Evolutionary conservation across 1,284 basidiomycete species (phyloP).

Genomic region (Anthracocystis panici-leucophaei): DNA sequence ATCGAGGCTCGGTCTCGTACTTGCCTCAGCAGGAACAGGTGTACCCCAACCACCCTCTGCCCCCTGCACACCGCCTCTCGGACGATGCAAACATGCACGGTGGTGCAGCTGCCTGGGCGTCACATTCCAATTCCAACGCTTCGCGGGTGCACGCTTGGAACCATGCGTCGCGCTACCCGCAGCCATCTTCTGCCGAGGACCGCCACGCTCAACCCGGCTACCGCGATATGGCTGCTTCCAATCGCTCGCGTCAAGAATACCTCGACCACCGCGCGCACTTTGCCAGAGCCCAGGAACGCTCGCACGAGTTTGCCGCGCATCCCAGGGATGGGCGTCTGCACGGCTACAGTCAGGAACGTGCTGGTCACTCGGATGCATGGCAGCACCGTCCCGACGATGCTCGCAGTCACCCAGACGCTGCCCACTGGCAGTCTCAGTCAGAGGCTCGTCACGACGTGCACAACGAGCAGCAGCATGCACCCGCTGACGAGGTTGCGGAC

Average conservation of each 20-base stretch:
- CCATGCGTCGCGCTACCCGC: conserved; percentile 15
- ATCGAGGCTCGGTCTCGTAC: conserved; percentile 24
- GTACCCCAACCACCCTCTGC: conserved; percentile 14
- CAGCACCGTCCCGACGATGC: conserved; percentile 11
- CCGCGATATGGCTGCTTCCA: conserved; percentile 13
- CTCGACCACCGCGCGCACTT: conserved; percentile 10
- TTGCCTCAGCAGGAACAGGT: conserved; percentile 18
- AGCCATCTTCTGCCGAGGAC: conserved; percentile 15
- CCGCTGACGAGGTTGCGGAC: conserved; percentile 14
- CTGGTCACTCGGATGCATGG: conserved; percentile 13
- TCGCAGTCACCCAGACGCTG: conserved; percentile 5
- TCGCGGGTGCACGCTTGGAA: conserved; percentile 20
- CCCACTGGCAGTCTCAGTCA: conserved; percentile 20
- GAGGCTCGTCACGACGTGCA: conserved; percentile 12
- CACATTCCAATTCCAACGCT: conserved; percentile 5
- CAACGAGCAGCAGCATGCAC: neutral
- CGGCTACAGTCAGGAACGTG: conserved; percentile 5
- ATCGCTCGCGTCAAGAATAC: conserved; percentile 14
- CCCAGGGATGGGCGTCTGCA: conserved; percentile 11
- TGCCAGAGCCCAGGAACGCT: conserved; percentile 11
- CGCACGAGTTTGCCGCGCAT: conserved; percentile 15
- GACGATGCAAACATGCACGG: conserved; percentile 14
- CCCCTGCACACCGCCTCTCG: conserved; percentile 23
- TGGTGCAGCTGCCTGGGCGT: conserved; percentile 18
- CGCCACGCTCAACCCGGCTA: conserved; percentile 11